Base-by-base conservation (phyloP, 1,284 basidiomycete species). In the Leucoagaricus sp. region DNA sequence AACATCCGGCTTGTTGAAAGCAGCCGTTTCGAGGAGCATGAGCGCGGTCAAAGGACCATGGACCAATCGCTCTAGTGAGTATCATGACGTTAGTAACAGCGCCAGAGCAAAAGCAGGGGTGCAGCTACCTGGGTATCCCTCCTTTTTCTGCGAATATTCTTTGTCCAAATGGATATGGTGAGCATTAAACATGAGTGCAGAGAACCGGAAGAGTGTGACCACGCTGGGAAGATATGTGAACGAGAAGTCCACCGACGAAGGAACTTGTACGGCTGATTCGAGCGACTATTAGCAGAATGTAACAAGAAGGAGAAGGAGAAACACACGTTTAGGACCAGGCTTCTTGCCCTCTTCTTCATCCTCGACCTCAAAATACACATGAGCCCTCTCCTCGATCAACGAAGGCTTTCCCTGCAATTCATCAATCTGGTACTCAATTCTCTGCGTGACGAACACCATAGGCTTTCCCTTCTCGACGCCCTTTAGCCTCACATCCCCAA, bases 1-100 rank as follows among this genome's bases (percentile, higher is more conserved):
- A 4, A 73, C 67, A 9, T 71, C 66, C 1, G 82, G 81, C 45
- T 76, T 69, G 47, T 83, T 69, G 60, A 81, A 75, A 9, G 75
- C 69, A 25, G 83, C 75, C 0, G 80, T 72, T 65, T 93, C 90
- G 41, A 93, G 74, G 4, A 93, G 74, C 80, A 93, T 84, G 48
- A 91, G 75, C 0, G 91, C 88, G 1, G 86, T 93, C 45, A 94
- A 72, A 21, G 92, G 91, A 0, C 89, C 91, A 66, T 94, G 92
- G 6, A 94, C 89, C 13, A 94, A 79, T 13, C 89, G 83, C 70
- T 91, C 90, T 85, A 21, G 6, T 3, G 5, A 23, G 68, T 21
- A 23, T 56, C 15, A 50, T 23, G 52, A 53, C 26, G 33, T 62
- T 10, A 50, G 42, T 13, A 31, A 17, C 8, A n/a, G n/a, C 26